Percentiles rank a stretch among this genome's conserved stretches.
Evolutionary conservation across 768 basidiomycete genomes (phyloP).

Genomic region (Tylopilus felleus): DNA sequence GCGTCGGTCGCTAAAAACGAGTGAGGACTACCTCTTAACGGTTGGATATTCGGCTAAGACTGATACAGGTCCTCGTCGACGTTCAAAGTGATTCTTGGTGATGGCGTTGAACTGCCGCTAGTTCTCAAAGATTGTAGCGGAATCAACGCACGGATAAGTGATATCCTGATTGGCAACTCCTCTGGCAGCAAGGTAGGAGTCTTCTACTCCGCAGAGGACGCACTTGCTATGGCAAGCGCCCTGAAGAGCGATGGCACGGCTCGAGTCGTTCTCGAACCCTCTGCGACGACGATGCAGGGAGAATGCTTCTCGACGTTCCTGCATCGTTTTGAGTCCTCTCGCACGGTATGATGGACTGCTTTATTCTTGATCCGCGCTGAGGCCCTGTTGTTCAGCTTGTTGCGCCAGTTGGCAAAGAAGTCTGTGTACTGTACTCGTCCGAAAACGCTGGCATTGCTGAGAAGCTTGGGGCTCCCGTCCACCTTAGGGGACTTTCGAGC

Average conservation of each 20-base stretch:
- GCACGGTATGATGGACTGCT: constrained; percentile 42
- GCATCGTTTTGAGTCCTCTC: constrained; percentile 47
- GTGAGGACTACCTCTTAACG: constrained; percentile 14
- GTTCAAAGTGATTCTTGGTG: constrained; percentile 50
- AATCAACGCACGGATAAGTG: constrained; percentile 34
- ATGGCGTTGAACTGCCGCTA: constrained; percentile 49
- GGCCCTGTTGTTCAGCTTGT: constrained; percentile 47
- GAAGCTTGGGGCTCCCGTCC: constrained; percentile 46
- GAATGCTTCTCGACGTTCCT: constrained; percentile 48
- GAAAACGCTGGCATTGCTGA: constrained; percentile 44
- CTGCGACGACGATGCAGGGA: constrained; percentile 42
- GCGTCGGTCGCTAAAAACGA: constrained; percentile 5
- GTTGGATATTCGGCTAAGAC: constrained; percentile 3
- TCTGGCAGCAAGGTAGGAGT: constrained; percentile 50
- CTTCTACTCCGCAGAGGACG: constrained; percentile 52
- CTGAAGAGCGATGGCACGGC: constrained; percentile 52
- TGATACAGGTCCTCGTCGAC: constrained; percentile 24
- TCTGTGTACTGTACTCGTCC: constrained; percentile 60
- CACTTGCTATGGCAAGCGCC: constrained; percentile 49
- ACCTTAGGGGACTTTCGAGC: constrained; percentile 42
- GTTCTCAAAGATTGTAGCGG: constrained; percentile 40
- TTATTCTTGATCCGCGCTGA: neutral
- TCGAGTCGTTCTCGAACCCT: constrained; percentile 38
- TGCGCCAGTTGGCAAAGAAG: constrained; percentile 45
- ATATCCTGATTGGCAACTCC: constrained; percentile 36